Percentiles rank a stretch among this genome's conserved stretches.
phyloP scores from a whole-genome alignment of 2,329 filamentous ascomycete species.

The Nemania sp. region DNA sequence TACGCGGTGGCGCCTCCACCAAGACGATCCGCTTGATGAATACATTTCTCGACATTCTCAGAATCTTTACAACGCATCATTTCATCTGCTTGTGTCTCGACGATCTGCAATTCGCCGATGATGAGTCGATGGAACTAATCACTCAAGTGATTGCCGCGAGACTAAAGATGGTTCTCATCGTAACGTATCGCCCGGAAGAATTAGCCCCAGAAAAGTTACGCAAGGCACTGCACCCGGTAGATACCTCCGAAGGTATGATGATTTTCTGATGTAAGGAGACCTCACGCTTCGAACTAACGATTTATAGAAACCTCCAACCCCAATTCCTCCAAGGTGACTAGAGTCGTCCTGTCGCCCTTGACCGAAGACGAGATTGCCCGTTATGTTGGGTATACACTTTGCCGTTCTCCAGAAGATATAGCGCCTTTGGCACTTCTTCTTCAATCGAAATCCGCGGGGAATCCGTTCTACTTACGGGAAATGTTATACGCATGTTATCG shows the following conservation, averaged over 20 bases:
- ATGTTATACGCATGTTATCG: constrained; percentile 87
- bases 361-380: constrained; percentile 77
- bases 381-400: constrained; percentile 82
- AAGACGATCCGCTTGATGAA: constrained; percentile 79
- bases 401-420: constrained; percentile 71
- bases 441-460: constrained; percentile 85
- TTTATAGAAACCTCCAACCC: constrained; percentile 47
- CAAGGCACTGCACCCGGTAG: constrained; percentile 56
- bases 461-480: constrained; percentile 88
- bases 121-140: constrained; percentile 83
- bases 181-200: constrained; percentile 74
- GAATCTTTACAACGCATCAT: constrained; percentile 79
- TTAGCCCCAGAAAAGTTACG: constrained; percentile 59
- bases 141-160: constrained; percentile 76
- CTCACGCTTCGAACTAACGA: constrained; percentile 16
- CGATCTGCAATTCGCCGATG: constrained; percentile 87
- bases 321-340: constrained; percentile 63
- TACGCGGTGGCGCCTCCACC: constrained; percentile 60
- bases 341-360: constrained; percentile 72
- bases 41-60: constrained; percentile 82
- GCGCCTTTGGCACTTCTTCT: constrained; percentile 80
- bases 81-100: constrained; percentile 88
- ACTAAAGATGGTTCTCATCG: constrained; percentile 78
- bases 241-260: constrained; percentile 54
- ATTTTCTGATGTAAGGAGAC: not conserved